Evolutionary conservation across 2,329 filamentous ascomycete genomes (phyloP).

Genomic region (Aureobasidium sp.): DNA sequence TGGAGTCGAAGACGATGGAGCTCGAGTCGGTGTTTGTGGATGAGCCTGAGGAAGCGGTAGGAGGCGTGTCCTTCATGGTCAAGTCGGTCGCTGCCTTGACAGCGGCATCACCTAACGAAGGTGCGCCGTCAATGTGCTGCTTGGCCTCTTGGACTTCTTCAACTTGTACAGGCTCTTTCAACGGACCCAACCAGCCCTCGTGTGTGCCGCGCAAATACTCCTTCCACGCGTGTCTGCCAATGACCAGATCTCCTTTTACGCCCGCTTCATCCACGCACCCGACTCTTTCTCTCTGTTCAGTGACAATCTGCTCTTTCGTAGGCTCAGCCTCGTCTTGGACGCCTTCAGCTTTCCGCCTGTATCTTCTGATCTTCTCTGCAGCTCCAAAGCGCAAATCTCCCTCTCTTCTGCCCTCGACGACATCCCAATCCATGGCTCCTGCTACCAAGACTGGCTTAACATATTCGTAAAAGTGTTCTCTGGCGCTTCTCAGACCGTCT

Average conservation of each 20-base stretch:
- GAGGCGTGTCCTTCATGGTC: slow-evolving; percentile 6
- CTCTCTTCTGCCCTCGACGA: slow-evolving; percentile 82
- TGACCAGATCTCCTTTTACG: slow-evolving; percentile 72
- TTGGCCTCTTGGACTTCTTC: slow-evolving; percentile 10
- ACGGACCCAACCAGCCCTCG: slow-evolving; percentile 89
- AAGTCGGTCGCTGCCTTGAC: slow-evolving; percentile 18
- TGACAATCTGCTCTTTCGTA: slow-evolving; percentile 44
- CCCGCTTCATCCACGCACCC: slow-evolving; percentile 66
- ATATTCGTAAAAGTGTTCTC: slow-evolving; percentile 94
- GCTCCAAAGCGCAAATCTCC: slow-evolving; percentile 85
- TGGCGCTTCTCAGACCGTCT: slow-evolving; percentile 73
- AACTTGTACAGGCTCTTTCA: slow-evolving; percentile 49
- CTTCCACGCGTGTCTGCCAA: slow-evolving; percentile 93
- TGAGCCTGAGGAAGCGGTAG: slow-evolving; percentile 24
- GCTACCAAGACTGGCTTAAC: slow-evolving; percentile 87
- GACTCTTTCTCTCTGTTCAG: slow-evolving; percentile 54
- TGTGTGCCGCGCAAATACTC: slow-evolving; percentile 90
- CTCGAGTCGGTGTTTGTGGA: slow-evolving; percentile 13
- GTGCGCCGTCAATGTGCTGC: slow-evolving; percentile 16
- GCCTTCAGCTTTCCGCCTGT: slow-evolving; percentile 49
- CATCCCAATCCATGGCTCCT: slow-evolving; percentile 90
- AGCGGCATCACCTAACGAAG: slow-evolving; percentile 22
- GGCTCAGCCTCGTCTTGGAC: slow-evolving; percentile 50
- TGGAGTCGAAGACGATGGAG: slow-evolving; percentile 16
- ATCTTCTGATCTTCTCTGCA: slow-evolving; percentile 71